Base-by-base conservation (phyloP, 2,329 filamentous ascomycete genomes). In the Dothideomycetes sp. region DNA sequence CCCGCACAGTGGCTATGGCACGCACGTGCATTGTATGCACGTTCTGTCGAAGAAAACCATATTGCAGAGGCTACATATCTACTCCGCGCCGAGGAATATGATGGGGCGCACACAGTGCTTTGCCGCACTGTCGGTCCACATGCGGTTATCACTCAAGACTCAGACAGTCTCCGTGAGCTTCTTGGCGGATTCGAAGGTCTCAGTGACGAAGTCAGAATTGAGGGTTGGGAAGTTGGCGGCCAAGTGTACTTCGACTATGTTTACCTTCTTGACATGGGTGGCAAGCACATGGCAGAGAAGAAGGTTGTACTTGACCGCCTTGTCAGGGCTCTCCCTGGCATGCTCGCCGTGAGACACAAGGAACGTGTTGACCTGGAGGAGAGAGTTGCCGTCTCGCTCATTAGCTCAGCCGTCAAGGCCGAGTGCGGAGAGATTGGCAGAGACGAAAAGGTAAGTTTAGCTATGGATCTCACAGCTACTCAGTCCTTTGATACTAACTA, bases 71-170 rank as follows among this genome's bases (percentile, higher is more conserved):
- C 89, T 8, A 72, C 81, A 40, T 91, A 80, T 52, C 77, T 98
- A 10, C 72, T 96, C 43, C 77, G 78, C 36, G 89, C 87, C 2
- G 73, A 75, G 30, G 78, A 84, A 31, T 83, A 79, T 60, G 70
- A 77, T 19, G 84, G 91, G 56, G 91, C 91, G 0, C 91, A 96
- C 61, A 74, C 78, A 19, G 84, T 89, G 1, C 80, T 98, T 39
- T 75, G 82, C 44, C 76, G 77, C 46, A 73, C 81, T 47, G 87
- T 96, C 19, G 91, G 84, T 0, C 91, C 91, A 0, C 70, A 73
- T 19, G 77, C 85, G 9, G 74, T 98, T 46, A 82, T 98, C 45
- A 82, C 85, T 54, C 79, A 81, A 32, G 81, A 95, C 56, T 89
- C 85, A 52, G 70, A 73, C 15, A 72, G 71, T 2, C 66, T 96